Conservation (phyloP, 495 filamentous ascomycete genomes). For the Podospora appendiculata region DNA sequence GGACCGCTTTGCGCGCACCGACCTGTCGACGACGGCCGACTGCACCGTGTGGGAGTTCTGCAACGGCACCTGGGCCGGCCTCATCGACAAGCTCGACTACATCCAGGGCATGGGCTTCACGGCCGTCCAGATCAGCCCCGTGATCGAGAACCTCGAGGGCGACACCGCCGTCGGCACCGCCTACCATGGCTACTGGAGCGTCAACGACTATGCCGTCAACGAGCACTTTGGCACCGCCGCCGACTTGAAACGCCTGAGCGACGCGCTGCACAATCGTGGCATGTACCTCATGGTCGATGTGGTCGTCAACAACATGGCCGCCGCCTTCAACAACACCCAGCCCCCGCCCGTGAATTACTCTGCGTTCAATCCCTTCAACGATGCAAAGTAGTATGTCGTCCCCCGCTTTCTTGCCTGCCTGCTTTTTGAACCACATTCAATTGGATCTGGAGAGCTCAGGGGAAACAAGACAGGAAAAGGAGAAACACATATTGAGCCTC, state of each 20-base stretch:
- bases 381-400: constrained; percentile 2
- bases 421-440: constrained; percentile 47
- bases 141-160: constrained; percentile 48
- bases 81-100: constrained; percentile 4
- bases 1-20: constrained; percentile 56
- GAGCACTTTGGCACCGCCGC: constrained; percentile 51
- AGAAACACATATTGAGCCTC: background rate
- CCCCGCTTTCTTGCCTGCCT: constrained; percentile 23
- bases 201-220: constrained; percentile 54
- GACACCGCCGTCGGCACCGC: constrained; percentile 37
- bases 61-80: constrained; percentile 24
- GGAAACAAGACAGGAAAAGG: background rate
- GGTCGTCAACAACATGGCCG: constrained; percentile 63
- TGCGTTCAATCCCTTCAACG: background rate
- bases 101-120: constrained; percentile 52
- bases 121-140: constrained; percentile 68
- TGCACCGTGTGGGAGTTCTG: constrained; percentile 55
- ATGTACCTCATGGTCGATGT: constrained; percentile 71
- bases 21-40: constrained; percentile 43
- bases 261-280: constrained; percentile 46
- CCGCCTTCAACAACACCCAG: constrained; percentile 33
- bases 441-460: background rate
- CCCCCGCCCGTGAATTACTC: constrained; percentile 39
- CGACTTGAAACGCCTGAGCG: constrained; percentile 50
- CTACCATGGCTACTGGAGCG: constrained; percentile 67